Evolutionary conservation across 2,329 filamentous ascomycete species (phyloP).

Genomic region (Trichoderma gracile): DNA sequence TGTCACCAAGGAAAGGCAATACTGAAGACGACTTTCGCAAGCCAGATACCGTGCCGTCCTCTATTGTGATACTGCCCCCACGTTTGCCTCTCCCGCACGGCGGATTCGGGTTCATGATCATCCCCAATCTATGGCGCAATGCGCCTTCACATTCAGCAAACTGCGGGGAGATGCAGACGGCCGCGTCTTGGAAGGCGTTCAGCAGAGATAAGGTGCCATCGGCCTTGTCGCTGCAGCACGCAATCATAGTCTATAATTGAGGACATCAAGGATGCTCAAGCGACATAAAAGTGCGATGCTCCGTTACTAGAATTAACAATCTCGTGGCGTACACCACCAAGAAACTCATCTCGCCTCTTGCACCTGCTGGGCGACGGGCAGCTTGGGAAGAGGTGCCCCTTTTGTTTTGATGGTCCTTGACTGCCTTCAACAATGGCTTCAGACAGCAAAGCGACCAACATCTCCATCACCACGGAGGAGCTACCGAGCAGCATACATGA

Average conservation of each 20-base stretch:
- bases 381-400: neutral
- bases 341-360: neutral
- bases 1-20: neutral
- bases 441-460: neutral
- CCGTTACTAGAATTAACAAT: neutral
- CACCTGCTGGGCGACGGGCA: neutral
- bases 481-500: neutral
- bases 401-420: neutral
- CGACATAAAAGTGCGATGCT: neutral
- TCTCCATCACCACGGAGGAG: neutral
- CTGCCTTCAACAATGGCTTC: neutral
- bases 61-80: neutral
- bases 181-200: neutral
- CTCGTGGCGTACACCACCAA: neutral
- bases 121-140: conserved; percentile 8
- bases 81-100: neutral
- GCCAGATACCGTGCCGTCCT: neutral
- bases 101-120: neutral
- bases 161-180: conserved; percentile 9
- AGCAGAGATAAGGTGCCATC: neutral
- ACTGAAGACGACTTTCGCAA: neutral
- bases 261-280: neutral
- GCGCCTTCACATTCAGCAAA: neutral
- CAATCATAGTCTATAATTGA: conserved; percentile 13
- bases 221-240: conserved; percentile 1